Evolutionary conservation across 768 basidiomycete genomes (phyloP).

Genomic region (Boletus sp.): DNA sequence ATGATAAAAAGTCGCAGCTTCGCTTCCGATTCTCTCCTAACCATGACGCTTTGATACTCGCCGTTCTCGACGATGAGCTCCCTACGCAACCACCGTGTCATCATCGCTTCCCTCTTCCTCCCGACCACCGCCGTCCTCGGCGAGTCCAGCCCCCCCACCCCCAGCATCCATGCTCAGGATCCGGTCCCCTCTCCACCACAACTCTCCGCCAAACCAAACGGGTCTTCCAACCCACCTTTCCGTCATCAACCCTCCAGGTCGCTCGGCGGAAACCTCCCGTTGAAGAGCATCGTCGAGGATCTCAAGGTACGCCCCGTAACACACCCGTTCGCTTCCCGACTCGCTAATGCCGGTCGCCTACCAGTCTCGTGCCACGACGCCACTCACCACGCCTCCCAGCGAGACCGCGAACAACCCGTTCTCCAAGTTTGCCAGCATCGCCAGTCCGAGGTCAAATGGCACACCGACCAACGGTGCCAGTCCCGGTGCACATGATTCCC

Average conservation of each 20-base stretch:
- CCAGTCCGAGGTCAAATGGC: constrained; percentile 20
- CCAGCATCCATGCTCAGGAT: constrained; percentile 33
- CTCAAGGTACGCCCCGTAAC: constrained; percentile 48
- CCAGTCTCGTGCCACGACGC: constrained; percentile 41
- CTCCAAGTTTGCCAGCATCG: constrained; percentile 42
- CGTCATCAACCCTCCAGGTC: constrained; percentile 20
- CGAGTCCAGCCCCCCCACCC: constrained; percentile 50
- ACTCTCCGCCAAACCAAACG: neutral
- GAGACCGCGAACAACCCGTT: constrained; percentile 63
- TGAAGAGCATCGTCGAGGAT: constrained; percentile 78
- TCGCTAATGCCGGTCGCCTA: neutral
- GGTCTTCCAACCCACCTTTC: constrained; percentile 8
- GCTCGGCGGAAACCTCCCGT: constrained; percentile 30
- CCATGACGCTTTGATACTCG: neutral
- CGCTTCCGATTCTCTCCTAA: neutral
- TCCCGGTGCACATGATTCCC: neutral
- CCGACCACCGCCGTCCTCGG: constrained; percentile 68
- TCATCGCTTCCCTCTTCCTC: constrained; percentile 84
- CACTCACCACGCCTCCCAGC: constrained; percentile 38
- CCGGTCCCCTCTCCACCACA: constrained; percentile 7
- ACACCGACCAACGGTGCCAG: constrained; percentile 13
- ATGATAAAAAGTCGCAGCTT: neutral
- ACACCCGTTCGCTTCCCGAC: neutral
- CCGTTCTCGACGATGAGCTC: constrained; percentile 49
- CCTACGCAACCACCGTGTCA: constrained; percentile 66